phyloP scores from a whole-genome alignment of 192 early-diverging fungal genomes.

The Backusella parvicylindrica region DNA sequence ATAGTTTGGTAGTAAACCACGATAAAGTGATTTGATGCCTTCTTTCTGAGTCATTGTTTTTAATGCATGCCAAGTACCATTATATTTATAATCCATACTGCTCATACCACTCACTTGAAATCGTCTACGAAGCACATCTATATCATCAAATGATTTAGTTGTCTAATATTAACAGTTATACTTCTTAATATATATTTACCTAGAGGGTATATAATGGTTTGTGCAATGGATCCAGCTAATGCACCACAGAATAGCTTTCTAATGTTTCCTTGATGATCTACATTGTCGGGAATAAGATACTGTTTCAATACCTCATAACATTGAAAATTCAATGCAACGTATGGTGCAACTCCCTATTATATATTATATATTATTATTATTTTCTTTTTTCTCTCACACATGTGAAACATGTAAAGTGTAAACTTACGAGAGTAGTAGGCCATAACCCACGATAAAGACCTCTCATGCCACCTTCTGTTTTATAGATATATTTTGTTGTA shows the following conservation, averaged over 20 bases:
- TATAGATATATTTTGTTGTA: conserved; percentile 63
- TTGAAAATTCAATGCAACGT: conserved; percentile 81
- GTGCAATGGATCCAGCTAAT: conserved; percentile 74
- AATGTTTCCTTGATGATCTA: conserved; percentile 52
- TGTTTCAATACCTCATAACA: conserved; percentile 75
- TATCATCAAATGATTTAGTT: too few relatives aligned
- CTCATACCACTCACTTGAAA: conserved; percentile 80
- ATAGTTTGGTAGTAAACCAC: conserved; percentile 79
- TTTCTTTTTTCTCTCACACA: not conserved
- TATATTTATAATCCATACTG: conserved; percentile 66
- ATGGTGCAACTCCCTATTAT: conserved; percentile 70
- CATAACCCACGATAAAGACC: conserved; percentile 73
- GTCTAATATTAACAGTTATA: too few relatives aligned
- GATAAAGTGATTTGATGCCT: conserved; percentile 68
- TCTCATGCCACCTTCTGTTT: conserved; percentile 67
- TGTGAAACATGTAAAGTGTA: not conserved
- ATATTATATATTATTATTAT: not conserved
- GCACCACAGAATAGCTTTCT: conserved; percentile 73
- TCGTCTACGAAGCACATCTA: conserved; percentile 69
- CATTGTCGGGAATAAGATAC: conserved; percentile 61
- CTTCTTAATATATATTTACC: conserved; percentile 9
- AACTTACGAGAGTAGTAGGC: conserved; percentile 58
- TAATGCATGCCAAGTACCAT: conserved; percentile 67
- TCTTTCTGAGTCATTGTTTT: conserved; percentile 55
- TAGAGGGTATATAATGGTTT: conserved; percentile 79